These are phyloP conservation scores for Phytophthora vignae DNA, from an alignment of 352 stramenopile genomes.

Conservation along the genomic window DNA sequence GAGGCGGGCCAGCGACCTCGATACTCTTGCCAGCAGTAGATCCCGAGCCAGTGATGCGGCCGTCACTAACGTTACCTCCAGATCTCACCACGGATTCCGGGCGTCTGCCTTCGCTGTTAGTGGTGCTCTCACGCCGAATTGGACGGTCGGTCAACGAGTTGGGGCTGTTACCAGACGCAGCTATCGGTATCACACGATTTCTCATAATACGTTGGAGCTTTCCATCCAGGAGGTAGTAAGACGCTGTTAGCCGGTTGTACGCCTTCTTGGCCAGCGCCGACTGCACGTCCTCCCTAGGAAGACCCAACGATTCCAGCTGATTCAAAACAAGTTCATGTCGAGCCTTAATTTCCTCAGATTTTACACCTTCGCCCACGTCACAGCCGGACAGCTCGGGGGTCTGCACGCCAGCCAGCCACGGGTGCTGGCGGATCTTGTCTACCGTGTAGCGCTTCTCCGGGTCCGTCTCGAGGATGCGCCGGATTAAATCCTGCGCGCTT, in stretches of 20 bases:
- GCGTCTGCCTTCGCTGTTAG: slow-evolving; percentile 22
- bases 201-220: slow-evolving; percentile 60
- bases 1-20: slow-evolving; percentile 9
- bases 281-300: slow-evolving; percentile 52
- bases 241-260: slow-evolving; percentile 78
- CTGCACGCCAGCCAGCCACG: slow-evolving; percentile 71
- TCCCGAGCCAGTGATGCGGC: slow-evolving; percentile 5
- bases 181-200: slow-evolving; percentile 24
- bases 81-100: slow-evolving; percentile 19
- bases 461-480: slow-evolving; percentile 85
- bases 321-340: slow-evolving; percentile 56
- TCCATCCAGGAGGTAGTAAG: slow-evolving; percentile 81
- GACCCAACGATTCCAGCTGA: slow-evolving; percentile 59
- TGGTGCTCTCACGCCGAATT: slow-evolving; percentile 10
- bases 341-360: slow-evolving; percentile 26
- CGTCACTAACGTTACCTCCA: slow-evolving; percentile 13
- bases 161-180: background rate
- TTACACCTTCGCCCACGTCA: background rate
- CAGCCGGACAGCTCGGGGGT: slow-evolving; percentile 19
- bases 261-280: slow-evolving; percentile 51
- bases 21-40: slow-evolving; percentile 15
- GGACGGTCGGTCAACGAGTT: slow-evolving; percentile 3
- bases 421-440: slow-evolving; percentile 81
- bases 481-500: slow-evolving; percentile 82
- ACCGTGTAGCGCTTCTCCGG: slow-evolving; percentile 80